phyloP scores from a whole-genome alignment of 345 rosid genomes.

The Leavenworthia alabamica region DNA sequence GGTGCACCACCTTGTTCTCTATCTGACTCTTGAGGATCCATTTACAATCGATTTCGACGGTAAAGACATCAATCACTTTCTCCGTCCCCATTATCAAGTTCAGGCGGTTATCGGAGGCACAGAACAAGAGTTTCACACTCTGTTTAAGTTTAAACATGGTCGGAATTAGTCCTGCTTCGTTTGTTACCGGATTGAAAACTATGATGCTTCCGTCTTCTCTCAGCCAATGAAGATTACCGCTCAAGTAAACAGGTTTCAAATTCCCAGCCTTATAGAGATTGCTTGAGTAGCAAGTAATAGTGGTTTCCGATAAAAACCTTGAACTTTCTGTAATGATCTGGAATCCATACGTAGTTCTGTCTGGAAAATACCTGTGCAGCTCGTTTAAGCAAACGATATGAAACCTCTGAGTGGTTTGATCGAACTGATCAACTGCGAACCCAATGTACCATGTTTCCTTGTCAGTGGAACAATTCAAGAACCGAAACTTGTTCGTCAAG shows the following conservation, averaged over 20 bases:
- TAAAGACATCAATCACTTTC: neutral
- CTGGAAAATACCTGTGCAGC: neutral
- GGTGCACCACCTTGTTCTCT: neutral
- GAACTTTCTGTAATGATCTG: neutral
- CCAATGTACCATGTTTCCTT: neutral
- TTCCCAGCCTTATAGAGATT: neutral
- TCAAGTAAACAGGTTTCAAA: neutral
- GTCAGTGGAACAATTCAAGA: neutral
- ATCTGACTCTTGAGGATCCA: neutral
- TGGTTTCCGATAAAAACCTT: neutral
- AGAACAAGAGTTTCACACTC: neutral
- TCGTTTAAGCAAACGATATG: neutral
- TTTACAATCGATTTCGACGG: neutral
- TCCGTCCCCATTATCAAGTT: neutral
- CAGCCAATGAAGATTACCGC: neutral
- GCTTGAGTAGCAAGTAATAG: neutral
- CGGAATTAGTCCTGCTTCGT: neutral
- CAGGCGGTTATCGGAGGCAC: neutral
- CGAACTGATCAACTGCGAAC: neutral
- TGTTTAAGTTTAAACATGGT: neutral
- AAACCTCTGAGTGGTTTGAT: neutral
- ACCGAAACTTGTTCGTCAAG: neutral
- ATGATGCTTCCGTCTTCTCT: neutral
- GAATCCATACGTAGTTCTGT: neutral
- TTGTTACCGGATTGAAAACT: neutral